Evolutionary conservation across 2,329 filamentous ascomycete species (phyloP), one percentile per base, ranked within the genome.

Genomic region (Fusarium sp.): DNA sequence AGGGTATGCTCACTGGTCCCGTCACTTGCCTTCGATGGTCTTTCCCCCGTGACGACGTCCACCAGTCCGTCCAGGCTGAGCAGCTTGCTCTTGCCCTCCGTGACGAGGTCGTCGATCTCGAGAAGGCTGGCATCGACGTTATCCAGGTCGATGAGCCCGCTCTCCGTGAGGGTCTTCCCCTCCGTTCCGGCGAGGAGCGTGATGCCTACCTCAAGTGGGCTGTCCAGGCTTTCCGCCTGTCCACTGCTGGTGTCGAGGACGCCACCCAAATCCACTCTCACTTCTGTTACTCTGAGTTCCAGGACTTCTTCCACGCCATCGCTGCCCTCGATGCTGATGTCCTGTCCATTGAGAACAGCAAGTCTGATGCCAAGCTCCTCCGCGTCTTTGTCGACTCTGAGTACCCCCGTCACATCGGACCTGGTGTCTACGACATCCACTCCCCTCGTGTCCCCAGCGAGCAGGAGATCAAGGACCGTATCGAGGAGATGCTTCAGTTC

Each of bases 281-380:
- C 88, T 99, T 99, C 92, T 99, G 96, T 84, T 99, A 99, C 91
- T 98, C 96, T 52, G 96, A 99, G 88, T 99, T 99, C 93, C 96
- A 99, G 86, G 96, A 99, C 88, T 99, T 99, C 89, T 99, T 99
- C 94, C 93, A 98, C 85, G 96, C 96, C 84, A 99, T 99, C 76
- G 93, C 96, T 71, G 95, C 96, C 65, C 91, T 99, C 70, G 96
- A 99, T 80, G 95, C 96, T 68, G 96, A 99, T 83, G 96, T 99
- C 69, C 90, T 99, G 77, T 97, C 93, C 79, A 99, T 99, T 76
- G 96, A 99, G 91, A 99, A 99, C 93, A 96, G 92, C 91, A 99
- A 99, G 91, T 97, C 93, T 76, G 96, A 99, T 78, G 96, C 96
- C 79, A 99, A 99, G 91, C 91, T 99, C 74, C 91, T 99, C 80